Evolutionary conservation across 2,329 filamentous ascomycete genomes (phyloP), one percentile per base, ranked within the genome.

Genomic region (Cylindrodendrum hubeiense): DNA sequence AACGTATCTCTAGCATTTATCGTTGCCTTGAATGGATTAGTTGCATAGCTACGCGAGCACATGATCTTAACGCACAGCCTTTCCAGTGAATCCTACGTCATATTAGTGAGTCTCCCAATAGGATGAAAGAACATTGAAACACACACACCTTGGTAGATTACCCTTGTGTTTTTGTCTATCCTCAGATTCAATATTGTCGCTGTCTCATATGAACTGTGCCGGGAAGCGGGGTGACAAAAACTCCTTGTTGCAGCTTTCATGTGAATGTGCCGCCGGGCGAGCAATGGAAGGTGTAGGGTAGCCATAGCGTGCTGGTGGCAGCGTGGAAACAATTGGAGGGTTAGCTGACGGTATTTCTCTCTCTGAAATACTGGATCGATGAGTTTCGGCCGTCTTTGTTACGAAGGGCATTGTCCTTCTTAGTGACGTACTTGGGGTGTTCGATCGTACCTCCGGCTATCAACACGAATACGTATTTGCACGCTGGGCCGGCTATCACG

Each of bases 1-100:
- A 82, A 79, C 0, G 80, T 81, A n/a, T 80, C 78, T 52, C 71
- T 73, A 0, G 80, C 79, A 62, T 81, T 82, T 5, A 72, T 60
- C 0, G 80, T 81, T 3, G 80, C 80, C 79, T 81, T 1, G 0
- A 39, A 24, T 26, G 7, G 68, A 2, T 21, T 24, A 12, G 13
- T 28, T 1, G 3, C 17, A 24, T 15, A 8, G 5, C n/a, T 33
- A 39, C 28, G 50, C 19, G 8, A 26, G 10, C 10, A 7, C n/a
- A n/a, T n/a, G 17, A 10, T 4, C 22, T 37, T 4, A 10, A 60
- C 72, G 7, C 73, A 81, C 80, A n/a, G 78, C 78, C 68, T 76
- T 76, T 4, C 80, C 79, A 1, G 79, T 81, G 64, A 82, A 79
- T 5, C 80, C 79, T 81, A 6, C 17, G 12, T 12, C 53, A 26